A percentile compares a stretch with the other conserved stretches of the same genome.
phyloP scores from a whole-genome alignment of 1,284 basidiomycete genomes.

The Moesziomyces sp. region DNA sequence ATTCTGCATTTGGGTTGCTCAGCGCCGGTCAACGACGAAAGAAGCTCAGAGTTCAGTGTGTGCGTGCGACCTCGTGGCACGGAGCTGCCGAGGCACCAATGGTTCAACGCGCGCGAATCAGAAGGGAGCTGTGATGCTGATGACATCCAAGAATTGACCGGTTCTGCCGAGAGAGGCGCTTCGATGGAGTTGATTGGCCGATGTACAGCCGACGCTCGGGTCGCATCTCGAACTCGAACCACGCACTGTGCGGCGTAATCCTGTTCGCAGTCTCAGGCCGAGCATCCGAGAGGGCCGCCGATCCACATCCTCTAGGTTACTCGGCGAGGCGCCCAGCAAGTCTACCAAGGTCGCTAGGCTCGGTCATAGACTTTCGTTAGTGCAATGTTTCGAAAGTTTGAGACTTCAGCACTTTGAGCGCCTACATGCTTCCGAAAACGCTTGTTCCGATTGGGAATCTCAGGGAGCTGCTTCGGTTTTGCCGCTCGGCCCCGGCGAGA shows the following conservation, averaged over 20 bases:
- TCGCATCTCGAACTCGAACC: not conserved
- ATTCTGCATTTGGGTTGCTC: no score
- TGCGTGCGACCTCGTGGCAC: not conserved
- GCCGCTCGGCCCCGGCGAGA: no score
- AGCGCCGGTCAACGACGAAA: not conserved
- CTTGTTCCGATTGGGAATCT: no score
- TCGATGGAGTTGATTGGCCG: not conserved
- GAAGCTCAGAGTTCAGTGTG: not conserved
- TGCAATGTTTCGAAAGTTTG: no score
- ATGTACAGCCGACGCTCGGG: not conserved
- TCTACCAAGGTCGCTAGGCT: no score
- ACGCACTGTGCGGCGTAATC: no score
- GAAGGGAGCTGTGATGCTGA: not conserved
- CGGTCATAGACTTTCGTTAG: no score
- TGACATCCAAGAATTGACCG: not conserved
- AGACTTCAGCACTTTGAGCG: no score
- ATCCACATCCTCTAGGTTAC: no score
- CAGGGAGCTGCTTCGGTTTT: no score
- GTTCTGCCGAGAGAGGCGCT: not conserved
- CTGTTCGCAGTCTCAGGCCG: not conserved
- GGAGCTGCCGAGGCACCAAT: not conserved
- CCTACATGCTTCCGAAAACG: no score
- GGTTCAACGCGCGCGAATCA: not conserved
- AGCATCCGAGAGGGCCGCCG: not conserved
- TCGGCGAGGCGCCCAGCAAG: not conserved